Base-by-base conservation (phyloP, 2,329 filamentous ascomycete species). In the Diaporthe humulicola region DNA sequence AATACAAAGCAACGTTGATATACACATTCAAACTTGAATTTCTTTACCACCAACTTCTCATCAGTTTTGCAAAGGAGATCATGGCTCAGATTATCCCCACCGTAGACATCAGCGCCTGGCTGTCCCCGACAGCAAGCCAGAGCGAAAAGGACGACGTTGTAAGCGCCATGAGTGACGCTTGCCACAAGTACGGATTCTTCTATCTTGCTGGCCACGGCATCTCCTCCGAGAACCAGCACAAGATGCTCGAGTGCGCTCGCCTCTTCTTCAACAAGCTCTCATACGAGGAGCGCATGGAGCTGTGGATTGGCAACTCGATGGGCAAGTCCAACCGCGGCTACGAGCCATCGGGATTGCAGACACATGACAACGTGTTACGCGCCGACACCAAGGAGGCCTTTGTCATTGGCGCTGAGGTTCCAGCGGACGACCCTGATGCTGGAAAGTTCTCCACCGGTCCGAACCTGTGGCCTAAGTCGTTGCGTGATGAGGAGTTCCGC, bases 401-500 rank as follows among this genome's bases (percentile, higher is more conserved):
- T n/a, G 48, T 52, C 22, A 52, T 52, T 28, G 48, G 48, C 48
- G 48, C 48, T 14, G 48, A 52, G 15, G 48, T 52, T 22, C 48
- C 48, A 25, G 48, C 48, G 22, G 48, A 52, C 48, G 48, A 52
- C 15, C 48, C 48, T 25, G 48, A 52, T 52, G 48, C 48, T 52
- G 48, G 48, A 25, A 8, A n/a, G 22, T 69, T 69, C 33, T 33
- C 40, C 42, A 48, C 22, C 12, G 64, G 64, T 25, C 64, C 64
- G 3, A 69, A 69, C 25, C 30, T 69, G 42, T 69, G 64, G 64
- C 64, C 64, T n/a, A 19, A 45, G 17, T 45, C 25, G 10, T 36
- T 69, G 45, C 25, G 25, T n/a, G 64, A 50, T 3, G 45, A 48
- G 8, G 42, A 69, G 30, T 69, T 69, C 64, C 64, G 64, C 33